Evolutionary conservation across 2,329 filamentous ascomycete genomes (phyloP), one percentile per base, ranked within the genome.

Genomic region (Penicillium sp.): DNA sequence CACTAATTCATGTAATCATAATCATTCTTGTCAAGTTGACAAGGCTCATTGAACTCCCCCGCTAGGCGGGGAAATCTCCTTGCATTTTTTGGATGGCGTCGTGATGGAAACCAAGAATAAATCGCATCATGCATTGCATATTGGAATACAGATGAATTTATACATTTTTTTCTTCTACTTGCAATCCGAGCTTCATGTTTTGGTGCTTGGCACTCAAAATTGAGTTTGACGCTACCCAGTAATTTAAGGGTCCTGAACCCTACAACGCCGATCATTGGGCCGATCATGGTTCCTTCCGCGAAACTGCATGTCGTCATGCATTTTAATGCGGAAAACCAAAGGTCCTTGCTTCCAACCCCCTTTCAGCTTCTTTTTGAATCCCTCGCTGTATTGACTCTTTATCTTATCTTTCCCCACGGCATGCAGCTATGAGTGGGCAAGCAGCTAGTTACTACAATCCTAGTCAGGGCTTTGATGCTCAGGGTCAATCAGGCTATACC

Each of bases 401-500:
- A 44, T 26, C 35, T 27, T 49, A 19, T 55, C 52, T 46, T 31
- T 46, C 22, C 46, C 21, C 44, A 47, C 13, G 29, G 13, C 10
- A 44, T 59, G 58, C 56, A 60, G 57, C 48, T 44, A 75, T 75
- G 73, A 74, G 71, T 62, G 73, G 72, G 49, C 68, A 76, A 61
- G 73, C 74, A 19, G 68, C 68, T 11, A 70, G 66, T 53, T 76
- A 76, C 50, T 76, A 76, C 57, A 67, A 74, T 52, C 59, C 63
- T 7, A 61, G 57, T 27, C 69, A 71, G 60, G 61, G 61, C 49
- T 64, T 64, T 14, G 67, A 65, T 16, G 53, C 54, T 27, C 61
- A 62, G 44, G 65, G 52, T 24, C 65, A 62, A 37, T 56, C 64
- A 9, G 33, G 19, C 33, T 63, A 65, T 48, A 53, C 39, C 11